phyloP scores from a whole-genome alignment of 1,284 basidiomycete species.

The Ustilago hordei region DNA sequence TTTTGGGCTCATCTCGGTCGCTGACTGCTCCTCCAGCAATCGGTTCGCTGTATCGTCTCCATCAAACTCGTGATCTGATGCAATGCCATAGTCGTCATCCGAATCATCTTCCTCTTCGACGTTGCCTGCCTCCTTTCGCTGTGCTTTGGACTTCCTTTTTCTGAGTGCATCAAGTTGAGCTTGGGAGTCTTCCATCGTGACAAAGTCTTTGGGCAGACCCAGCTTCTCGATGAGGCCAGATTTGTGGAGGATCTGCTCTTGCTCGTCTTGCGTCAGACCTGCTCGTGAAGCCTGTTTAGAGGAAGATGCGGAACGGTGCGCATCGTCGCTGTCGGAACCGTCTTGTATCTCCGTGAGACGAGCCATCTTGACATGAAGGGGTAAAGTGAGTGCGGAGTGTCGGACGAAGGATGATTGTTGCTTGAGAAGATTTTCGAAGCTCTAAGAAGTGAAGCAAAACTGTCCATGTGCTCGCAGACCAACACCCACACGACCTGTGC shows the following conservation, averaged over 20 bases:
- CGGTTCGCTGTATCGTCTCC: conserved; percentile 49
- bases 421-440: conserved; percentile 5
- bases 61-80: conserved; percentile 37
- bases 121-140: background rate
- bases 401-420: background rate
- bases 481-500: conserved; percentile 4
- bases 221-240: conserved; percentile 49
- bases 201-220: conserved; percentile 50
- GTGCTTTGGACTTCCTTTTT: background rate
- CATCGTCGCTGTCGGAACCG: conserved; percentile 32
- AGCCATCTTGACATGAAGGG: conserved; percentile 18
- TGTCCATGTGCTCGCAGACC: conserved; percentile 1
- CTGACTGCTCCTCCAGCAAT: conserved; percentile 47
- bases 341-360: conserved; percentile 44
- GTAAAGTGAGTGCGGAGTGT: background rate
- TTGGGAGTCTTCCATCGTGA: conserved; percentile 43
- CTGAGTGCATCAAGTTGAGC: conserved; percentile 39
- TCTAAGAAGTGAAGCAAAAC: too few species aligned
- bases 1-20: conserved; percentile 43
- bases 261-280: conserved; percentile 40
- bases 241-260: conserved; percentile 46
- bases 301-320: conserved; percentile 4
- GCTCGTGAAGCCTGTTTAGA: background rate
- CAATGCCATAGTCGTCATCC: conserved; percentile 42
- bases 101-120: conserved; percentile 6